Percentiles rank a stretch among this genome's conserved stretches.
Evolutionary conservation across 1,284 basidiomycete genomes (phyloP).

Genomic region (Malassezia furfur): DNA sequence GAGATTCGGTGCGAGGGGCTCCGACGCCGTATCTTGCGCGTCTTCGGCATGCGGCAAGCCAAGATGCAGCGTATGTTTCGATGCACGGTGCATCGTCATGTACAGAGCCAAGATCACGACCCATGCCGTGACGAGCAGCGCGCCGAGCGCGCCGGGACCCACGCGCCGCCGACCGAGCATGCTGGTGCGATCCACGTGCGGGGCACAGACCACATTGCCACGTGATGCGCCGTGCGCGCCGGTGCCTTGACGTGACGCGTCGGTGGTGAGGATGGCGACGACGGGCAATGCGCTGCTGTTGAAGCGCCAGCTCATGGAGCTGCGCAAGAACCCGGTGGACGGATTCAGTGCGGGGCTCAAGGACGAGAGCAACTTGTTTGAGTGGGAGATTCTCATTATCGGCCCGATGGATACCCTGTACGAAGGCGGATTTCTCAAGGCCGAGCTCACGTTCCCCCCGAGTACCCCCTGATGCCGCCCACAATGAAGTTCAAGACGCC

Average conservation of each 20-base stretch:
- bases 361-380: constrained; percentile 46
- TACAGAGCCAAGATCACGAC: not conserved
- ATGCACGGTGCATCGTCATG: not conserved
- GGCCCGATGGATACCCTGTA: constrained; percentile 47
- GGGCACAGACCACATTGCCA: constrained; percentile 7
- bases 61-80: not conserved
- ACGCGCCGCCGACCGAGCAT: not conserved
- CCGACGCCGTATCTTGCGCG: not conserved
- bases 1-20: not conserved
- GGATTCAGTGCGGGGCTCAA: constrained; percentile 49
- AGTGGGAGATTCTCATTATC: constrained; percentile 49
- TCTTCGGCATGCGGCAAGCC: not conserved
- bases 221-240: constrained; percentile 1
- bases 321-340: constrained; percentile 44
- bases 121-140: not conserved
- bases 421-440: constrained; percentile 46
- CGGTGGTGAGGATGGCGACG: constrained; percentile 26
- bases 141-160: not conserved
- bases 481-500: constrained; percentile 90
- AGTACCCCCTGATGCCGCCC: constrained; percentile 78
- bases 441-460: constrained; percentile 44
- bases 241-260: not conserved
- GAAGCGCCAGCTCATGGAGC: constrained; percentile 44
- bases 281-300: constrained; percentile 42
- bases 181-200: constrained; percentile 5